phyloP scores from a whole-genome alignment of 208 protist species.

The Trypanosoma lewisi region DNA sequence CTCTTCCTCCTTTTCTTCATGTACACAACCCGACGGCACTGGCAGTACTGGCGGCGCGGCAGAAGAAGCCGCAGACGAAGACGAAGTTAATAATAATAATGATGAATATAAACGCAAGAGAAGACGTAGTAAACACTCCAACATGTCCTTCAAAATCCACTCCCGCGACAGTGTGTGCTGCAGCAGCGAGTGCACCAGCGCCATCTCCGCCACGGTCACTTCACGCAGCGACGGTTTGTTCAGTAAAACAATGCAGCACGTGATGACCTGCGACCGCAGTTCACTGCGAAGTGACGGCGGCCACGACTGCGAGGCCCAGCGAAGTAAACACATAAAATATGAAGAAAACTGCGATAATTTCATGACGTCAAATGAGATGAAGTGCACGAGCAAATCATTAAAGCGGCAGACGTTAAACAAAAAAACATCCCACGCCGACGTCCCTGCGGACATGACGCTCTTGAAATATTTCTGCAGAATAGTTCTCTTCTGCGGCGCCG shows the following conservation, averaged over 20 bases:
- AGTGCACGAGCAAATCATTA: constrained; percentile 72
- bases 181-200: constrained; percentile 54
- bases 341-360: constrained; percentile 49
- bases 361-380: constrained; percentile 82
- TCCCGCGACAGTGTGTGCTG: constrained; percentile 43
- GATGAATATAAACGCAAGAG: constrained; percentile 69
- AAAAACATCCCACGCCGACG: constrained; percentile 48
- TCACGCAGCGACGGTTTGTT: constrained; percentile 62
- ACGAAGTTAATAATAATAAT: no score
- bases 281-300: constrained; percentile 49
- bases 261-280: constrained; percentile 71
- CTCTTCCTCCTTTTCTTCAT: no score
- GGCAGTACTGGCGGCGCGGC: no score
- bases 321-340: constrained; percentile 63
- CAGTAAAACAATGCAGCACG: constrained; percentile 67
- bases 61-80: constrained; percentile 54
- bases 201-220: constrained; percentile 46
- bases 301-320: constrained; percentile 50
- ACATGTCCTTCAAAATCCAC: constrained; percentile 69
- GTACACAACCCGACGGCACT: no score
- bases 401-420: constrained; percentile 80
- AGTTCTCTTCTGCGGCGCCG: no score
- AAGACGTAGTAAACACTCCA: constrained; percentile 68
- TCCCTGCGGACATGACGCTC: not conserved
- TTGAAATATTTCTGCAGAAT: no score